Evolutionary conservation across 2,329 filamentous ascomycete genomes (phyloP).

Genomic region (Capronia americana): DNA sequence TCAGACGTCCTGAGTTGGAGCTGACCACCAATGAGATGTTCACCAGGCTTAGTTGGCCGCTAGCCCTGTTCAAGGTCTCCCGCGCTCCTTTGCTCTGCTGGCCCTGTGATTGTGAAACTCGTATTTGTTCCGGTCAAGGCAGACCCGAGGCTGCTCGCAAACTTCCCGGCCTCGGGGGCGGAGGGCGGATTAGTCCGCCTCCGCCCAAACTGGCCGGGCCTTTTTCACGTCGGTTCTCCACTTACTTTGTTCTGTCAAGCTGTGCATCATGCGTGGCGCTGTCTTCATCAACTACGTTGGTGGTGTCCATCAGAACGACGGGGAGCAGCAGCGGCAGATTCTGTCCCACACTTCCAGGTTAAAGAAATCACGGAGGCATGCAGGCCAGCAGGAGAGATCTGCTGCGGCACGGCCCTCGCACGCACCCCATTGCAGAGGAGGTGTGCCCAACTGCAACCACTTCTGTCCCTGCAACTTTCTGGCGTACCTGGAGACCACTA

Average conservation of each 20-base stretch:
- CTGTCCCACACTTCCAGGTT: conserved; percentile 13
- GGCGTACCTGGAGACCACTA: not conserved
- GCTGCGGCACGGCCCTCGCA: conserved; percentile 43
- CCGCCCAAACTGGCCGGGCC: no score
- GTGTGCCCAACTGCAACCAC: not conserved
- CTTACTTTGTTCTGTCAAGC: not conserved
- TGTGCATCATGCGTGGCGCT: conserved; percentile 1
- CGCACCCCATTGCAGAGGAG: conserved; percentile 29
- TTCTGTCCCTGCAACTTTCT: not conserved
- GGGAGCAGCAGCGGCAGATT: conserved; percentile 18
- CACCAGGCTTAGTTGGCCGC: no score
- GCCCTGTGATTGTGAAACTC: no score
- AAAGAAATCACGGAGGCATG: conserved; percentile 6
- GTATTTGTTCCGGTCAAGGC: no score
- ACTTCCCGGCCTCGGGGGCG: no score
- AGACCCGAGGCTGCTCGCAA: no score
- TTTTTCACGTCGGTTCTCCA: conserved; percentile 46
- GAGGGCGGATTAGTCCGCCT: no score
- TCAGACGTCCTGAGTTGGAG: no score
- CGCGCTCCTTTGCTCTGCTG: no score
- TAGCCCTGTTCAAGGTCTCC: no score
- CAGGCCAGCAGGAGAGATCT: conserved; percentile 37
- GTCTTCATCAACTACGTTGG: conserved; percentile 22
- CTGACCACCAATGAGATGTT: no score
- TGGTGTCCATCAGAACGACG: conserved; percentile 20